phyloP scores from a whole-genome alignment of 805 yeast genomes.

The Sungouiella blattae region DNA sequence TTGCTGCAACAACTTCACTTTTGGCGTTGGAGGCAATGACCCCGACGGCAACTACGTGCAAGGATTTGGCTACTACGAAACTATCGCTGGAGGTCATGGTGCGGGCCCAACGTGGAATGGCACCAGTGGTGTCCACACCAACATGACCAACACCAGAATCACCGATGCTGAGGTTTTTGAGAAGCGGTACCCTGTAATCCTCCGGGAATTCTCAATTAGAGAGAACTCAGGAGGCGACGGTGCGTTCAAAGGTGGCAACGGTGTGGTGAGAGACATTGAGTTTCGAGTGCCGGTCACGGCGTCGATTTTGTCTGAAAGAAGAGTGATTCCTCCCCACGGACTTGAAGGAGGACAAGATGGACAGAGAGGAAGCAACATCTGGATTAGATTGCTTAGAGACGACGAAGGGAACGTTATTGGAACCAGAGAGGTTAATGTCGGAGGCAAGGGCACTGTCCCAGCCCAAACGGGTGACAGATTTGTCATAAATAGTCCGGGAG shows the following conservation, averaged over 20 bases:
- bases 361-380: constrained; percentile 51
- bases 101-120: constrained; percentile 20
- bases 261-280: constrained; percentile 18
- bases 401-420: constrained; percentile 20
- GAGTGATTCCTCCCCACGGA: constrained; percentile 85
- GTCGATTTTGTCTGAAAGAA: constrained; percentile 73
- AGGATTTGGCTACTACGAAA: constrained; percentile 21
- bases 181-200: constrained; percentile 17
- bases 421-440: constrained; percentile 16
- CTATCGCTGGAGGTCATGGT: constrained; percentile 19
- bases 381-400: constrained; percentile 24
- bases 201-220: constrained; percentile 16
- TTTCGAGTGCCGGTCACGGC: constrained; percentile 17
- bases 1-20: constrained; percentile 89
- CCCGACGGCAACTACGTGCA: constrained; percentile 27
- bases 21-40: constrained; percentile 67
- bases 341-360: constrained; percentile 80
- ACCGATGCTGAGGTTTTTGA: constrained; percentile 19
- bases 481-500: constrained; percentile 41
- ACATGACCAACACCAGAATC: constrained; percentile 19
- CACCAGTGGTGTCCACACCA: constrained; percentile 14
- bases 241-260: constrained; percentile 14
- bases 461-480: constrained; percentile 39
- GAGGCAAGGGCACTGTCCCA: constrained; percentile 18
- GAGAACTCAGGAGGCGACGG: constrained; percentile 15